phyloP scores from a whole-genome alignment of 306 rosid genomes.

The Pyrus communis region DNA sequence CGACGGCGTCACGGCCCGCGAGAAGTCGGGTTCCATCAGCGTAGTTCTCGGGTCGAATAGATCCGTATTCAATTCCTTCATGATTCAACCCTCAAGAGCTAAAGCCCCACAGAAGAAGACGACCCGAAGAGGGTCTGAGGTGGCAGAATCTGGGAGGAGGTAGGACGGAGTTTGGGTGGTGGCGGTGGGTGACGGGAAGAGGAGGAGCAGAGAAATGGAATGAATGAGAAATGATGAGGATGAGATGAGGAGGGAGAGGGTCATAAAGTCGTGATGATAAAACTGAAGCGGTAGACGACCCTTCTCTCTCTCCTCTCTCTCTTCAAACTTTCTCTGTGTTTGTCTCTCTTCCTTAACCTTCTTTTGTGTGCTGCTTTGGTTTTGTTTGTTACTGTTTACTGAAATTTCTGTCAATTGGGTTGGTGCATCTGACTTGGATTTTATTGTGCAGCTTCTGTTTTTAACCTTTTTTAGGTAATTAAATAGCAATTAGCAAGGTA shows the following conservation, averaged over 20 bases:
- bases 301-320: not conserved
- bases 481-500: not conserved
- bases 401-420: not conserved
- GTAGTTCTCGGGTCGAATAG: conserved; percentile 60
- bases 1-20: conserved; percentile 40
- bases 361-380: not conserved
- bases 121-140: not conserved
- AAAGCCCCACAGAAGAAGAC: not conserved
- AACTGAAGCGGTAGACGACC: not conserved
- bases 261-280: not conserved
- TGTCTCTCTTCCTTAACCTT: not conserved
- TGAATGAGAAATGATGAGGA: not conserved
- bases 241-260: not conserved
- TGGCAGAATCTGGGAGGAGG: not conserved
- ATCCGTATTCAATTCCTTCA: conserved; percentile 54
- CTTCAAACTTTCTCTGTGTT: not conserved
- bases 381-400: not conserved
- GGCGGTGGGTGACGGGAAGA: not conserved
- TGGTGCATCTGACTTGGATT: not conserved
- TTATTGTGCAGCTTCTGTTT: not conserved
- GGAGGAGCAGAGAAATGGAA: not conserved
- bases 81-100: not conserved
- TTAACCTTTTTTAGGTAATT: not conserved
- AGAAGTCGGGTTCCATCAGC: conserved; percentile 57
- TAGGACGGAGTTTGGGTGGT: not conserved